Evolutionary conservation across 441 rosid genomes (phyloP), one percentile per base, ranked within the genome.

Genomic region (Melastoma candidum): DNA sequence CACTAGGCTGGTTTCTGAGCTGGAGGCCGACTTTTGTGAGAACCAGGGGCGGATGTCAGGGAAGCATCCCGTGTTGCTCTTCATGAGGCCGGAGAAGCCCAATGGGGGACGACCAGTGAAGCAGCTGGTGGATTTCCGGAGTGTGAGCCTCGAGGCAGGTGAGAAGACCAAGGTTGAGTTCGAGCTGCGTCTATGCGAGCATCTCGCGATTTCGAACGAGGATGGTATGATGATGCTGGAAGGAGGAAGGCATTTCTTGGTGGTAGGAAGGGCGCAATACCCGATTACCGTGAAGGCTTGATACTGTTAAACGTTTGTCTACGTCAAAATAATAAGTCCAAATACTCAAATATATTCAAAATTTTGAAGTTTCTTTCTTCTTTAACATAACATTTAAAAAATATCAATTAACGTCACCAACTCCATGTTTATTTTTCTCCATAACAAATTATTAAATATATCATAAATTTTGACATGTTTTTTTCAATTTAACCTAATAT

Each of bases 11-110:
- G 78, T 92, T 39, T 72, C 85, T 0, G 83, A 85, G 49, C 32
- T 92, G 47, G 77, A 76, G 9, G 39, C 32, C 26, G 70, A 60
- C 48, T 56, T 69, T 29, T 92, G 95, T 26, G 58, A 71, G 10
- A 85, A 87, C 49, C 65, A 78, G 14, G 94, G 96, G 12, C 77
- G 74, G 44, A 72, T 77, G 84, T 56, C 59, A 0, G 89, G 95
- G 1, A 92, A 87, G 68, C 94, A 92, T 68, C 87, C 95, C 0
- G 80, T 85, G 4, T 54, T 87, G 77, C 74, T 87, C 46, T 87
- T 82, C 57, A 68, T 56, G 49, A 75, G 75, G 72, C 77, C 61
- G 27, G 69, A 53, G 46, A 63, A 56, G 59, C 59, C 46, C 32
- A 82, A 75, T 58, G 73, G 57, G 26, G 82, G 74, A 29, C 72